Evolutionary conservation across 306 rosid species (phyloP).

Genomic region (Cucurbita argyrosperma): DNA sequence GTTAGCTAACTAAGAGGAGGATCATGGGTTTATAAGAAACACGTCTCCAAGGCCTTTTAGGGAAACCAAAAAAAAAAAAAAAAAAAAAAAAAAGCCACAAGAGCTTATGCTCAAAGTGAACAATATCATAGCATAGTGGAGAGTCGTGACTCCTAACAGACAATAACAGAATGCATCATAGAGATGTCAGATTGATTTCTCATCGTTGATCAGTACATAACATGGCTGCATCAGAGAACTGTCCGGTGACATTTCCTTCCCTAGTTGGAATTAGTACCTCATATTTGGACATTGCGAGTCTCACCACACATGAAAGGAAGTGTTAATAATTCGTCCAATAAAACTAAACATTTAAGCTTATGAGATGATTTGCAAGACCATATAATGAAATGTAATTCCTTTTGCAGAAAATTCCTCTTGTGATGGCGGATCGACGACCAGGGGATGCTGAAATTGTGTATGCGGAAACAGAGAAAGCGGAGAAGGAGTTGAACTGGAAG

Average conservation of each 20-base stretch:
- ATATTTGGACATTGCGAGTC: neutral
- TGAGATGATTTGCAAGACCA: neutral
- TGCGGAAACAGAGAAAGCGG: constrained; percentile 87
- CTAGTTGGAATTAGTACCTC: neutral
- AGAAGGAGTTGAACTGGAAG: constrained; percentile 81
- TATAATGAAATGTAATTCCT: neutral
- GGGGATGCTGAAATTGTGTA: constrained; percentile 88
- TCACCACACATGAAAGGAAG: neutral
- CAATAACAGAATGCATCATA: neutral
- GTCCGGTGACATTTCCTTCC: neutral
- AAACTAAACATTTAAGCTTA: neutral
- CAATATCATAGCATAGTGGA: too few relatives aligned
- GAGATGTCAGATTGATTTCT: neutral
- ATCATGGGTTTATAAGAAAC: too few relatives aligned
- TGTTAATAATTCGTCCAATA: neutral
- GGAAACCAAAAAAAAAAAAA: too few relatives aligned
- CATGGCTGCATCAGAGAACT: too few relatives aligned
- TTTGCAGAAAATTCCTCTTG: constrained; percentile 67
- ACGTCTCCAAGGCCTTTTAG: too few relatives aligned
- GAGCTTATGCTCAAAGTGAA: too few relatives aligned
- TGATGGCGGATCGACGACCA: constrained; percentile 71
- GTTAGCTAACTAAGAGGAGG: too few relatives aligned
- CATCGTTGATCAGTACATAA: too few relatives aligned
- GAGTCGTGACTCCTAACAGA: too few relatives aligned
- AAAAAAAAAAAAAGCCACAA: too few relatives aligned